Evolutionary conservation across 768 basidiomycete species (phyloP).

Genomic region (Termitomyces sp.): DNA sequence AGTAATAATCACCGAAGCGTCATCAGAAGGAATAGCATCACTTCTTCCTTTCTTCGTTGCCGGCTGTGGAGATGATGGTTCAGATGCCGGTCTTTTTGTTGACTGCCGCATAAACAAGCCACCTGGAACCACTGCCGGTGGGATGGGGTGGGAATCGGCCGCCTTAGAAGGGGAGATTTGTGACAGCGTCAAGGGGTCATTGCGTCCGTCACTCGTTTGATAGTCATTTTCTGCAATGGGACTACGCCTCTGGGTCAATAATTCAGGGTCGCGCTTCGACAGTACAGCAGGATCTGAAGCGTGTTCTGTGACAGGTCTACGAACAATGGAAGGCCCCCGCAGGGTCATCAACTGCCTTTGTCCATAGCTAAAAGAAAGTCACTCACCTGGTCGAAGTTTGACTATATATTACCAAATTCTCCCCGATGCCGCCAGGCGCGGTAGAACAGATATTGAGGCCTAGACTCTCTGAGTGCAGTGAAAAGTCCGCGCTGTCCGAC

Average conservation of each 20-base stretch:
- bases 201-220: constrained; percentile 3
- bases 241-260: background rate
- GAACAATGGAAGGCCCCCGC: constrained; percentile 7
- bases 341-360: constrained; percentile 8
- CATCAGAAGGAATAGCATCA: background rate
- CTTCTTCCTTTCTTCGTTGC: constrained; percentile 11
- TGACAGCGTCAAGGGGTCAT: constrained; percentile 36
- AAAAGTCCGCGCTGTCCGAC: constrained; percentile 5
- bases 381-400: constrained; percentile 43
- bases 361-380: background rate
- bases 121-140: constrained; percentile 14
- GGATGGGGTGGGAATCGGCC: constrained; percentile 6
- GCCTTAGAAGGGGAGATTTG: constrained; percentile 42
- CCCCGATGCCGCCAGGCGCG: constrained; percentile 33
- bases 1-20: background rate
- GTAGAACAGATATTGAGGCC: constrained; percentile 23
- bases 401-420: constrained; percentile 43
- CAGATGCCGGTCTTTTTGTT: constrained; percentile 41
- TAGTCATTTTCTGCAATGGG: constrained; percentile 1
- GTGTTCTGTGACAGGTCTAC: constrained; percentile 8
- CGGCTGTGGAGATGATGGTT: constrained; percentile 4
- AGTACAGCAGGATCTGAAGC: background rate
- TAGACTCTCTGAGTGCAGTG: constrained; percentile 7
- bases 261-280: constrained; percentile 7
- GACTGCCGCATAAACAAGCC: constrained; percentile 34